phyloP scores from a whole-genome alignment of 148 eudicot species.

The Vaccinium myrtillus region DNA sequence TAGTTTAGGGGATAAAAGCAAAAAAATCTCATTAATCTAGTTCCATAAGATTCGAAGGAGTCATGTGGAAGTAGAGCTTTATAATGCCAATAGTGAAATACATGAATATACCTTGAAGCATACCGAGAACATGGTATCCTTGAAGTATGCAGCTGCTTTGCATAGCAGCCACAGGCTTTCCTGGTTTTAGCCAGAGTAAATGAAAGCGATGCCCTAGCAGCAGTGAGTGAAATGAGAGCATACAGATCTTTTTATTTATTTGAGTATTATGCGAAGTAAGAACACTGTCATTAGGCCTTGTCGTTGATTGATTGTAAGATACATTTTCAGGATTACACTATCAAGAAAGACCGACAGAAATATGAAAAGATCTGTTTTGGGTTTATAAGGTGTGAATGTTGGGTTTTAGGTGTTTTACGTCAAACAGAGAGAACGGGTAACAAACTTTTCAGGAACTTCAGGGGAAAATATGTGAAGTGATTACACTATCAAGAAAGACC shows the following conservation, averaged over 20 bases:
- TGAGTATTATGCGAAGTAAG: neutral
- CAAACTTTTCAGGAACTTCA: neutral
- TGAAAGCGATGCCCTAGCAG: neutral
- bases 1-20: too few relatives aligned
- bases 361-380: neutral
- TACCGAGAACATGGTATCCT: neutral
- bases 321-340: neutral
- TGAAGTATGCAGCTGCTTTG: neutral
- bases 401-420: neutral
- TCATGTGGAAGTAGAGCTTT: neutral
- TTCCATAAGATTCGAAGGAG: neutral
- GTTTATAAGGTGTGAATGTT: neutral
- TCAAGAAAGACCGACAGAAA: too few relatives aligned
- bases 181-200: neutral
- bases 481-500: conserved; percentile 2
- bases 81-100: neutral
- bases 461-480: neutral
- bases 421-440: neutral
- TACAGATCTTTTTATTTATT: neutral
- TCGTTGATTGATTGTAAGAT: neutral
- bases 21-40: neutral
- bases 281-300: neutral
- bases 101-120: neutral
- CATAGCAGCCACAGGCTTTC: neutral
- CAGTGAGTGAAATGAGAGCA: neutral